Conservation (phyloP, 768 basidiomycete genomes). For the Podaxis sp. region DNA sequence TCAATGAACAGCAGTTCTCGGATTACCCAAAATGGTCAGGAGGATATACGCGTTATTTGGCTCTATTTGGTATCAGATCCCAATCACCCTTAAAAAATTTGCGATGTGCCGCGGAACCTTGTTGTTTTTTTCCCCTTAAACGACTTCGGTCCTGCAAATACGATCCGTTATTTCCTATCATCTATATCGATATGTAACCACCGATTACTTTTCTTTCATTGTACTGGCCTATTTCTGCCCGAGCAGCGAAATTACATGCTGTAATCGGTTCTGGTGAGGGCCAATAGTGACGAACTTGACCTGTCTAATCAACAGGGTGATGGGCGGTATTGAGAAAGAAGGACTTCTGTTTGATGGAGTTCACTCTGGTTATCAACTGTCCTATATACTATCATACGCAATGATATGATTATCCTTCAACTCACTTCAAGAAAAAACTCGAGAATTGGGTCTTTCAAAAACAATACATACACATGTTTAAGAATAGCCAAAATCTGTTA, state of each 20-base stretch:
- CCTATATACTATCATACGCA: conserved; percentile 24
- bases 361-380: conserved; percentile 24
- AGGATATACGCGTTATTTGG: conserved; percentile 22
- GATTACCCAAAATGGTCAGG: neutral
- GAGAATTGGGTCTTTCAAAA: neutral
- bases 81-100: neutral
- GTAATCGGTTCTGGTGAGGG: conserved; percentile 81
- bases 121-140: neutral
- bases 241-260: conserved; percentile 68
- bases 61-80: conserved; percentile 18
- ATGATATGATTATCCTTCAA: conserved; percentile 21
- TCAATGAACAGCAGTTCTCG: neutral
- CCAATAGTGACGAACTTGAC: conserved; percentile 53
- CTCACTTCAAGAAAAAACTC: neutral
- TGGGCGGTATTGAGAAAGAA: conserved; percentile 42
- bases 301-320: conserved; percentile 57
- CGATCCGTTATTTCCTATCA: conserved; percentile 4
- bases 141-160: neutral
- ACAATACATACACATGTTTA: neutral
- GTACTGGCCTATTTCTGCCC: conserved; percentile 72
- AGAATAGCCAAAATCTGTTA: neutral
- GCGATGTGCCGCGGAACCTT: neutral
- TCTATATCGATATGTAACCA: neutral
- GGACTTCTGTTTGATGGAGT: conserved; percentile 34
- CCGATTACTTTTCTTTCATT: neutral